These are phyloP conservation scores for Suillus alpinus DNA, from an alignment of 768 basidiomycete genomes.

Conservation along the genomic window DNA sequence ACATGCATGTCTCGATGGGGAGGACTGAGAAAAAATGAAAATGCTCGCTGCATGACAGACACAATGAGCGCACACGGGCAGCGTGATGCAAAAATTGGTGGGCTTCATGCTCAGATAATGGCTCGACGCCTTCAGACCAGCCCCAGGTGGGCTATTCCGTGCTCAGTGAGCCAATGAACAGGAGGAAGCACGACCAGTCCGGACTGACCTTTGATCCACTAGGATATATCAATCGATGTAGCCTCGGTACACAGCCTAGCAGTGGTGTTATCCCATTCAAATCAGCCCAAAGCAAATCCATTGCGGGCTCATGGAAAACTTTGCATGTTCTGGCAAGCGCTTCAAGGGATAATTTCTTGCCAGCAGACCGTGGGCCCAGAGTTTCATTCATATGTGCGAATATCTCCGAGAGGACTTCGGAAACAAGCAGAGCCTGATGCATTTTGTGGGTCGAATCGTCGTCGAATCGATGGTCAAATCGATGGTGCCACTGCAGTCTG, in stretches of 20 bases:
- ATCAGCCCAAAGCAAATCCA: not conserved
- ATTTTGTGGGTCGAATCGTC: not conserved
- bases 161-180: not conserved
- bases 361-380: not conserved
- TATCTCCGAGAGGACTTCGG: not conserved
- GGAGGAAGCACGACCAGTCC: not conserved
- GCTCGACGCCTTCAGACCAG: not conserved
- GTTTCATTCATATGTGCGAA: not conserved
- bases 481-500: too few relatives aligned
- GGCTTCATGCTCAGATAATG: not conserved
- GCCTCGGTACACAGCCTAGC: not conserved
- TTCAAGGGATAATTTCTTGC: not conserved
- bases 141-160: not conserved
- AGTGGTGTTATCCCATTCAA: not conserved
- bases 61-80: not conserved
- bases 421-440: not conserved
- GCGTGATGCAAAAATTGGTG: not conserved
- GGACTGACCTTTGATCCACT: not conserved
- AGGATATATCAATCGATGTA: not conserved
- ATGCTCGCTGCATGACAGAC: not conserved
- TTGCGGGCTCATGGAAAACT: not conserved
- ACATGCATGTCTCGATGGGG: not conserved
- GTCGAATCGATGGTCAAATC: not conserved
- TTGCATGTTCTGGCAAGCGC: not conserved
- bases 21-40: not conserved